phyloP scores from a whole-genome alignment of 352 stramenopile species.

The Bremia lactucae region DNA sequence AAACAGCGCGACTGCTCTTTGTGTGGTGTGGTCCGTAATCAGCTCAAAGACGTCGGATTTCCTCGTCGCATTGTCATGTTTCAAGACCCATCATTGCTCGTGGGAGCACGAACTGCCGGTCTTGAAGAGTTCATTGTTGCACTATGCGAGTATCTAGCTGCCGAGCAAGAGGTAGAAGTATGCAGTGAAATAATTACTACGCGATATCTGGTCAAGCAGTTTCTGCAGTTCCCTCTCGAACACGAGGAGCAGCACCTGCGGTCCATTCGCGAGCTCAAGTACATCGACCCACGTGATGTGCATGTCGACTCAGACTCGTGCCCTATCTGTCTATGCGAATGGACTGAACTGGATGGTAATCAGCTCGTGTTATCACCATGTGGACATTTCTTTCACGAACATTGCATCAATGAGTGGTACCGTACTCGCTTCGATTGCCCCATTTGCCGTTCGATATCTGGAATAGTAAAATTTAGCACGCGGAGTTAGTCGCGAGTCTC shows the following conservation, averaged over 20 bases:
- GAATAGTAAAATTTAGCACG: constrained; percentile 25
- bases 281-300: constrained; percentile 74
- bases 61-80: constrained; percentile 67
- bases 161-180: constrained; percentile 35
- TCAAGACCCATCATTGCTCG: constrained; percentile 49
- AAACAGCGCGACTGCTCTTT: constrained; percentile 39
- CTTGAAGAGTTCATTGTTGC: constrained; percentile 75
- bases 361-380: constrained; percentile 69
- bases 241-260: constrained; percentile 77
- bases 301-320: constrained; percentile 73
- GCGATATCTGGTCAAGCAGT: constrained; percentile 74
- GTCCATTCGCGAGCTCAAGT: constrained; percentile 74
- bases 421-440: constrained; percentile 80
- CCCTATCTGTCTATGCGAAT: constrained; percentile 78
- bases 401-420: constrained; percentile 87
- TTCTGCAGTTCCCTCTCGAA: constrained; percentile 70
- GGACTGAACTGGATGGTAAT: constrained; percentile 75
- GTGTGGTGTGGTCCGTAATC: constrained; percentile 39
- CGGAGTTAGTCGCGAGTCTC: too few species aligned
- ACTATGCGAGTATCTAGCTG: constrained; percentile 58
- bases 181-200: constrained; percentile 55
- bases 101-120: constrained; percentile 44
- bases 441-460: constrained; percentile 79
- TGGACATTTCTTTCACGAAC: constrained; percentile 81
- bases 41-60: constrained; percentile 67